phyloP scores from a whole-genome alignment of 2,329 filamentous ascomycete species.

The Endothia cerciana region DNA sequence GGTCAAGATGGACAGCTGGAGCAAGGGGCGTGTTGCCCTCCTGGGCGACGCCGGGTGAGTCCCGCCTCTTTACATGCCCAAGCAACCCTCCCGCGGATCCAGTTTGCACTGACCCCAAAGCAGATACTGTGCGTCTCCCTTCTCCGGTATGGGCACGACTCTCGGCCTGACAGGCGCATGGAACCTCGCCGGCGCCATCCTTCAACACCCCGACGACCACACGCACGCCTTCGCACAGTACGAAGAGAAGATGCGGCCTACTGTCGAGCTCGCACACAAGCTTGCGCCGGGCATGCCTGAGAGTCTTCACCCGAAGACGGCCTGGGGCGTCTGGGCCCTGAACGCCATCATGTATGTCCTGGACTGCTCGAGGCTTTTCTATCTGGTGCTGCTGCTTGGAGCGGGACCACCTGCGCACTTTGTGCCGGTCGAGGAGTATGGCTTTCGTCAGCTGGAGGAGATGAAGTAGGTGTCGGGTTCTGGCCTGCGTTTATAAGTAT shows the following conservation, averaged over 20 bases:
- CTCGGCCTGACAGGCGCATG: constrained; percentile 52
- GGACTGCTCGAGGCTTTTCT: background rate
- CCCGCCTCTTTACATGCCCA: background rate
- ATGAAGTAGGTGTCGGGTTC: background rate
- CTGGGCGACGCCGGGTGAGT: constrained; percentile 51
- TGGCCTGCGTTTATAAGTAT: background rate
- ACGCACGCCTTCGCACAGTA: constrained; percentile 43
- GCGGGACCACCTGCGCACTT: constrained; percentile 20
- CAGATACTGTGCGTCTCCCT: constrained; percentile 47
- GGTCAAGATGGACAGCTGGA: constrained; percentile 45
- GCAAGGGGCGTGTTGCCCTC: constrained; percentile 42
- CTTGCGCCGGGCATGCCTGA: constrained; percentile 36
- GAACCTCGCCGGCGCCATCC: constrained; percentile 53
- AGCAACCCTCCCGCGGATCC: background rate
- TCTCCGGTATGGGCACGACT: constrained; percentile 54
- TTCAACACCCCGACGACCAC: constrained; percentile 32
- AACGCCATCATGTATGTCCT: constrained; percentile 26
- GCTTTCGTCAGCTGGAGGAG: constrained; percentile 10
- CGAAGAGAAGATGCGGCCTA: constrained; percentile 44
- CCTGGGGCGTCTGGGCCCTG: constrained; percentile 35
- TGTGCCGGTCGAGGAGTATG: constrained; percentile 19
- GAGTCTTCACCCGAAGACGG: constrained; percentile 36
- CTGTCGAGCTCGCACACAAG: constrained; percentile 44
- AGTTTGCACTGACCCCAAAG: background rate
- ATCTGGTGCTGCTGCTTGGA: constrained; percentile 8